Conservation (phyloP, 176 grass and related monocot genomes). For the Urochloa ruziziensis region DNA sequence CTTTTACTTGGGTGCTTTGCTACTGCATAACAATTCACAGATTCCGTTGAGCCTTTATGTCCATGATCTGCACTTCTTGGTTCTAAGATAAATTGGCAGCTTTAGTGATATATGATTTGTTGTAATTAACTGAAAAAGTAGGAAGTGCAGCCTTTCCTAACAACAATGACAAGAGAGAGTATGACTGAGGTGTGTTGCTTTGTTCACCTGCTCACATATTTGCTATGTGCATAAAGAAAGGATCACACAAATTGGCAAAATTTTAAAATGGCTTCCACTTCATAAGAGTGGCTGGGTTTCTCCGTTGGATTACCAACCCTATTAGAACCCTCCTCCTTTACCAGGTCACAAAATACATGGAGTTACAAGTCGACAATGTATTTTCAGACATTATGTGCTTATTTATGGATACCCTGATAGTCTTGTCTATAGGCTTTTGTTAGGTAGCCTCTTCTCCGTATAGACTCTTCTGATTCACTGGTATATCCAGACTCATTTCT, state of each 20-base stretch:
- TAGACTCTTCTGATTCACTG: slow-evolving; percentile 5
- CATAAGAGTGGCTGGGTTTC: background rate
- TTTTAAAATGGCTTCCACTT: background rate
- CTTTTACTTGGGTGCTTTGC: background rate
- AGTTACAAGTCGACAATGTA: background rate
- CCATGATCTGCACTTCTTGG: background rate
- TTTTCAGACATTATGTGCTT: background rate
- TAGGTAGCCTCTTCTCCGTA: background rate
- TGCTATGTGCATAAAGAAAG: background rate
- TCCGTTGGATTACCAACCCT: background rate
- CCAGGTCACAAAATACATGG: background rate
- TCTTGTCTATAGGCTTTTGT: background rate
- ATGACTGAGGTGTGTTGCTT: background rate
- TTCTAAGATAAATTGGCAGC: background rate
- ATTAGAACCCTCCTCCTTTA: background rate
- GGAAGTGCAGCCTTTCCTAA: background rate
- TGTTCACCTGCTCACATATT: background rate
- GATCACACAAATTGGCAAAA: background rate
- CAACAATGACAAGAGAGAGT: background rate
- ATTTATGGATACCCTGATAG: background rate
- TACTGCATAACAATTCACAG: background rate
- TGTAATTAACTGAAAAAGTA: background rate
- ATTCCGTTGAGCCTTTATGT: background rate
- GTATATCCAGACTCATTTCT: background rate
- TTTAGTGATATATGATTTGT: background rate